Percentiles rank a stretch among this genome's conserved stretches.
Evolutionary conservation across 805 yeast genomes (phyloP).

Genomic region (Ogataea populi-albae): DNA sequence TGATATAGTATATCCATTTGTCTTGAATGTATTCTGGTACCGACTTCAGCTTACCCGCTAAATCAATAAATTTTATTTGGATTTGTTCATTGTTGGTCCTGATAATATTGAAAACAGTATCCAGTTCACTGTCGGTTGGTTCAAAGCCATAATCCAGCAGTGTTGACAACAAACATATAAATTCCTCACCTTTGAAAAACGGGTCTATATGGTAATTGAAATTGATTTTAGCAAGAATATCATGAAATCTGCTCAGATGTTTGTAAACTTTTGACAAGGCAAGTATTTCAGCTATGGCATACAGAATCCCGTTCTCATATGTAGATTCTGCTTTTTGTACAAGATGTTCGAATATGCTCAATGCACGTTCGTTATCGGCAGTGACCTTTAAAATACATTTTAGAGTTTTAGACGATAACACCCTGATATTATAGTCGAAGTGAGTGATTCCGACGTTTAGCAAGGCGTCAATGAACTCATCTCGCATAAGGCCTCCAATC

Average conservation of each 20-base stretch:
- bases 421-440: constrained; percentile 41
- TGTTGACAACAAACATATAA: constrained; percentile 22
- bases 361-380: not conserved
- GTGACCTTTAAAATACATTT: not conserved
- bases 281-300: constrained; percentile 25
- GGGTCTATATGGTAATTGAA: constrained; percentile 37
- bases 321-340: not conserved
- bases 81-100: constrained; percentile 23
- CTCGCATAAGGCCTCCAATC: constrained; percentile 17
- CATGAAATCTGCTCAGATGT: constrained; percentile 9
- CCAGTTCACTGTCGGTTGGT: constrained; percentile 15
- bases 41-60: constrained; percentile 16
- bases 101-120: constrained; percentile 29
- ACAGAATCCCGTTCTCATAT: constrained; percentile 12
- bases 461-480: constrained; percentile 33
- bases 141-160: constrained; percentile 9
- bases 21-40: constrained; percentile 19
- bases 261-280: not conserved
- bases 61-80: constrained; percentile 30
- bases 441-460: constrained; percentile 32
- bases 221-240: constrained; percentile 5
- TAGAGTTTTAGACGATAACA: constrained; percentile 41
- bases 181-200: constrained; percentile 38
- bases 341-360: not conserved
- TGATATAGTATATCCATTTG: constrained; percentile 38